Percentiles rank a stretch among this genome's conserved stretches.
Conservation (phyloP, 345 rosid genomes). For the Excoecaria agallocha region DNA sequence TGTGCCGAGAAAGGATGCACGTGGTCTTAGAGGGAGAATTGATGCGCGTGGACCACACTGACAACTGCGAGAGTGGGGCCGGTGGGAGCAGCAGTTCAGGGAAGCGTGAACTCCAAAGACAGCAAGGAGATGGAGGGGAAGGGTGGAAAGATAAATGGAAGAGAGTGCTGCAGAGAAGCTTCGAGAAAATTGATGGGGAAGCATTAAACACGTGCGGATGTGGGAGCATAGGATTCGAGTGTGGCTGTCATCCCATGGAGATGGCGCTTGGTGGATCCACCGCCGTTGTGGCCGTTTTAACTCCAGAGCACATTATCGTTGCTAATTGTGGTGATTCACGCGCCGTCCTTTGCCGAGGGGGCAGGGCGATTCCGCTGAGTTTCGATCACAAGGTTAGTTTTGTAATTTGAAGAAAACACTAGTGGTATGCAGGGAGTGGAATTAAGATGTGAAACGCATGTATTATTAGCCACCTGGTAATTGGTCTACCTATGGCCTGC, state of each 20-base stretch:
- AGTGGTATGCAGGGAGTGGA: not conserved
- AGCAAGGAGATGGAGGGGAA: not conserved
- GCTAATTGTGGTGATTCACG: conserved; percentile 73
- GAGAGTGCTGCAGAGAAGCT: conserved; percentile 41
- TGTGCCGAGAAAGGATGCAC: conserved; percentile 51
- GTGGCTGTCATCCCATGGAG: conserved; percentile 42
- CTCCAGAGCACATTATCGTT: conserved; percentile 38
- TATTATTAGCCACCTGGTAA: conserved; percentile 10
- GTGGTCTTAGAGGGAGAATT: conserved; percentile 45
- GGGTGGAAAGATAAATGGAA: conserved; percentile 32
- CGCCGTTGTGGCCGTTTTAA: conserved; percentile 46
- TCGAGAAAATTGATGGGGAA: conserved; percentile 42
- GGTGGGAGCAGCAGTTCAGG: conserved; percentile 4
- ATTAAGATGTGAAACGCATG: not conserved
- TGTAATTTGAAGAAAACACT: not conserved
- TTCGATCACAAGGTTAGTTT: conserved; percentile 56
- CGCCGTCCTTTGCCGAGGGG: conserved; percentile 57
- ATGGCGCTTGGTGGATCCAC: conserved; percentile 50
- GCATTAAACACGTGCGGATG: conserved; percentile 42
- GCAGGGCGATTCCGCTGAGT: conserved; percentile 47
- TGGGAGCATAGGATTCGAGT: conserved; percentile 29
- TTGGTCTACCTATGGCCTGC: too few relatives aligned
- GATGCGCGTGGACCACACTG: conserved; percentile 27
- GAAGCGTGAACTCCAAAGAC: not conserved
- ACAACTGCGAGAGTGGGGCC: conserved; percentile 1